phyloP scores from a whole-genome alignment of 306 rosid genomes.

The Trifolium subterraneum region DNA sequence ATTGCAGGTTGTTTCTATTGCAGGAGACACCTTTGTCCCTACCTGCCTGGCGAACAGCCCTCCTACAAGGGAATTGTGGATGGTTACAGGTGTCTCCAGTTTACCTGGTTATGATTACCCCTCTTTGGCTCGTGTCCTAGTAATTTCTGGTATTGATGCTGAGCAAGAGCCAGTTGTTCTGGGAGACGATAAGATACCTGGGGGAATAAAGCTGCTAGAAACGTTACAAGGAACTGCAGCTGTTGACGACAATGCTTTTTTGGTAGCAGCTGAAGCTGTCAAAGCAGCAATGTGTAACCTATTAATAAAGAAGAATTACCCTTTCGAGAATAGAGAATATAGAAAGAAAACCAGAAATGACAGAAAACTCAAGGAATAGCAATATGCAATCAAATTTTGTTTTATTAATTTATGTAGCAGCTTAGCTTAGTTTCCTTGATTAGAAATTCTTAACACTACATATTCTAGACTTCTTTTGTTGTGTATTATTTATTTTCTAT shows the following conservation, averaged over 20 bases:
- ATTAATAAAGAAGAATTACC: constrained; percentile 83
- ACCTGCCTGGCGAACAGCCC: constrained; percentile 65
- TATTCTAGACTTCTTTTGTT: neutral
- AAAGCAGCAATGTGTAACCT: constrained; percentile 87
- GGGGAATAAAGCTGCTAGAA: constrained; percentile 68
- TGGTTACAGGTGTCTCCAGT: constrained; percentile 81
- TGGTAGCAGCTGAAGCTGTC: constrained; percentile 84
- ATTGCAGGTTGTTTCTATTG: constrained; percentile 68
- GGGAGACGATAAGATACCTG: constrained; percentile 71
- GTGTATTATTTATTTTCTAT: constrained; percentile 36
- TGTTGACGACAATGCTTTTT: constrained; percentile 59
- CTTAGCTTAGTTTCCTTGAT: neutral
- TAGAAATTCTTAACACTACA: constrained; percentile 3
- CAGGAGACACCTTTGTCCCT: constrained; percentile 78
- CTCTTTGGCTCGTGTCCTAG: constrained; percentile 68
- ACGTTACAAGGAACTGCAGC: constrained; percentile 81
- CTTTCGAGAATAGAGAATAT: constrained; percentile 71
- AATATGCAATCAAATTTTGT: neutral
- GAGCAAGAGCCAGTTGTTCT: constrained; percentile 48
- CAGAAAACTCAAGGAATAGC: constrained; percentile 62
- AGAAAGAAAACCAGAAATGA: constrained; percentile 92
- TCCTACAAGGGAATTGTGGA: constrained; percentile 69
- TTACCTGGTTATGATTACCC: constrained; percentile 56
- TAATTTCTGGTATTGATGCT: constrained; percentile 54
- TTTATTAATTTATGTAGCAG: constrained; percentile 35